Percentiles rank a stretch among this genome's conserved stretches.
Conservation (phyloP, 2,329 filamentous ascomycete genomes). For the Madurella fahalii region DNA sequence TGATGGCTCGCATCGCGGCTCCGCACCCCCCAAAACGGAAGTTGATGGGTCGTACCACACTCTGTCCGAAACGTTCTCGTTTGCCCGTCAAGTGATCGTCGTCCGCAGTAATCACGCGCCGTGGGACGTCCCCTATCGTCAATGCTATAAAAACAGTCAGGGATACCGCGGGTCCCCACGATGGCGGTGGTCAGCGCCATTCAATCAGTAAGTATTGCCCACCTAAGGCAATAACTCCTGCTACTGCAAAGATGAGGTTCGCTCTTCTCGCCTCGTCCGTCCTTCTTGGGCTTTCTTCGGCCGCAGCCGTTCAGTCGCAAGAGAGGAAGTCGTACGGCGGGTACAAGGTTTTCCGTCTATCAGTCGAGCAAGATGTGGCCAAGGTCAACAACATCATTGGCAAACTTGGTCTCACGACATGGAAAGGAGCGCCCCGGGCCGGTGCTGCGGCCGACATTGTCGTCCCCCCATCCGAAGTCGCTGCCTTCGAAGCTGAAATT, state of each 20-base stretch:
- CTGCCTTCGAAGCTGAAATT: conserved; percentile 32
- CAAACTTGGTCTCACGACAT: conserved; percentile 35
- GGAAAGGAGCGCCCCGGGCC: conserved; percentile 35
- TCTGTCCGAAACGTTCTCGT: background rate
- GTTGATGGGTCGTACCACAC: background rate
- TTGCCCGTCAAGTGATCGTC: background rate
- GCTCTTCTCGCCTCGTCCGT: conserved; percentile 7
- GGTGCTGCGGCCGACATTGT: conserved; percentile 39
- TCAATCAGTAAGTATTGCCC: no score
- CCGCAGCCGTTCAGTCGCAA: conserved; percentile 10
- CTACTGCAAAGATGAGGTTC: conserved; percentile 16
- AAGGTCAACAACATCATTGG: conserved; percentile 33
- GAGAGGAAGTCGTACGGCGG: conserved; percentile 38
- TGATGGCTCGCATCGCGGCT: background rate
- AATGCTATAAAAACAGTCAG: background rate
- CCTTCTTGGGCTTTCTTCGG: conserved; percentile 18
- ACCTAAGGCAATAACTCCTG: no score
- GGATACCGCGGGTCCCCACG: no score
- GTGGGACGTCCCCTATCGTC: no score
- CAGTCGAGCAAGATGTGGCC: conserved; percentile 32
- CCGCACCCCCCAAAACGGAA: conserved; percentile 4
- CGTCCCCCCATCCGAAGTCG: conserved; percentile 35
- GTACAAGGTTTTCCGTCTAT: conserved; percentile 43
- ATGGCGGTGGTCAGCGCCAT: no score
- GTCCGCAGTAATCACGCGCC: background rate